Evolutionary conservation across 768 basidiomycete species (phyloP).

Genomic region (Leucocoprinus birnbaumii): DNA sequence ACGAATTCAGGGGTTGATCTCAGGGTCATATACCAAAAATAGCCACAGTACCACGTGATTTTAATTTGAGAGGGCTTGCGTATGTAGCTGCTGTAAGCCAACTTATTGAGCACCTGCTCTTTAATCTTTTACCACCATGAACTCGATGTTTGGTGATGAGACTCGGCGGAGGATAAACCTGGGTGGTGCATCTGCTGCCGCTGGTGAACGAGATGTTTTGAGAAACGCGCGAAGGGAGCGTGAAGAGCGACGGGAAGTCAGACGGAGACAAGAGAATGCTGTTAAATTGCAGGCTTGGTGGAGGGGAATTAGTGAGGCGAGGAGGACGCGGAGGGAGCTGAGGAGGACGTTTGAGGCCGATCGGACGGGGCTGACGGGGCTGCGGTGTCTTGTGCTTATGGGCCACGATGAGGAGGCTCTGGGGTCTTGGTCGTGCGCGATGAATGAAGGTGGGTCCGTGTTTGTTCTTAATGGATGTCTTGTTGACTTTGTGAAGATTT

Average conservation of each 20-base stretch:
- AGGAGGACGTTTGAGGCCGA: constrained; percentile 48
- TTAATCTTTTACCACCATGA: constrained; percentile 15
- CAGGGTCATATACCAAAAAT: not conserved
- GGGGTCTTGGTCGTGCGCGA: constrained; percentile 35
- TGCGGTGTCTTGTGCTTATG: constrained; percentile 65
- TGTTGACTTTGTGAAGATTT: constrained; percentile 1
- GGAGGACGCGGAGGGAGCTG: constrained; percentile 41
- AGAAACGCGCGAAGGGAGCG: constrained; percentile 60
- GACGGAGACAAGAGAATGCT: constrained; percentile 57
- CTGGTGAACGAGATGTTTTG: constrained; percentile 56
- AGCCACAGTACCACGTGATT: constrained; percentile 1
- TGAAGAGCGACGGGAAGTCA: constrained; percentile 51
- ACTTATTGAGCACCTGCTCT: not conserved
- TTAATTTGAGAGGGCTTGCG: constrained; percentile 4
- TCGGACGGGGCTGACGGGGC: constrained; percentile 47
- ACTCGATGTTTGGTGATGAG: constrained; percentile 49
- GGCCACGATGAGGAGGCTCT: constrained; percentile 48
- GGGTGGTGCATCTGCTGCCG: constrained; percentile 55
- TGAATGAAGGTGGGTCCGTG: constrained; percentile 1
- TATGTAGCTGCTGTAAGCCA: not conserved
- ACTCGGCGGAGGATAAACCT: constrained; percentile 70
- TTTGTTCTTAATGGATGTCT: not conserved
- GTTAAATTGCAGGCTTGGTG: constrained; percentile 68
- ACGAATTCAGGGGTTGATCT: constrained; percentile 13
- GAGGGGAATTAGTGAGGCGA: constrained; percentile 46